Conservation (phyloP, 305 asterid species). For the Plantago coronopus region DNA sequence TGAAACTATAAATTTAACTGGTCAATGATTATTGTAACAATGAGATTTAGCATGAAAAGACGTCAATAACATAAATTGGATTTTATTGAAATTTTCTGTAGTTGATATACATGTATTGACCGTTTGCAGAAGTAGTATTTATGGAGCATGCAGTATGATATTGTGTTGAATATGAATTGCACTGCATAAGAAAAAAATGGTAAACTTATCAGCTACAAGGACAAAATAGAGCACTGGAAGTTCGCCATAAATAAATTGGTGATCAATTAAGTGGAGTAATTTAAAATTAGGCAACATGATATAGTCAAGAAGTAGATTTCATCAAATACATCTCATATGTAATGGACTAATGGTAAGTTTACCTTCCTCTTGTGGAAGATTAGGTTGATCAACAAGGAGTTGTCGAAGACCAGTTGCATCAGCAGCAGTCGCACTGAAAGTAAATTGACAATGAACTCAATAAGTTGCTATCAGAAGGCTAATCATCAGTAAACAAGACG, state of each 20-base stretch:
- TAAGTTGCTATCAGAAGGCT: not conserved
- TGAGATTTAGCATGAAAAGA: no score
- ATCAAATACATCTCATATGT: not conserved
- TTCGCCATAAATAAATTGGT: not conserved
- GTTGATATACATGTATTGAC: no score
- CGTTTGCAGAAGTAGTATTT: no score
- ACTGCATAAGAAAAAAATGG: constrained; percentile 36
- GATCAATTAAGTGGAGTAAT: no score
- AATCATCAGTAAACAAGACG: not conserved
- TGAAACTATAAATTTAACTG: no score
- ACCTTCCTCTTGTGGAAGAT: constrained; percentile 81
- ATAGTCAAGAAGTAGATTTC: not conserved
- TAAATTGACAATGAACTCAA: constrained; percentile 5
- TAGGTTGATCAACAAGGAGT: constrained; percentile 77
- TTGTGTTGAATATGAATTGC: constrained; percentile 47
- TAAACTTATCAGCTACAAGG: not conserved
- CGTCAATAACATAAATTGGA: no score
- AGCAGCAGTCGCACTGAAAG: constrained; percentile 52
- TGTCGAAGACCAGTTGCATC: constrained; percentile 57
- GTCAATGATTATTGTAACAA: no score
- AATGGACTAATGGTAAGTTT: no score
- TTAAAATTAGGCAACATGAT: no score
- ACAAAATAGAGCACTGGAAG: not conserved
- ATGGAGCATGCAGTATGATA: no score
- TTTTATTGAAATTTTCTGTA: no score